phyloP scores from a whole-genome alignment of 2,329 filamentous ascomycete species.

The Cadophora luteo-olivacea region DNA sequence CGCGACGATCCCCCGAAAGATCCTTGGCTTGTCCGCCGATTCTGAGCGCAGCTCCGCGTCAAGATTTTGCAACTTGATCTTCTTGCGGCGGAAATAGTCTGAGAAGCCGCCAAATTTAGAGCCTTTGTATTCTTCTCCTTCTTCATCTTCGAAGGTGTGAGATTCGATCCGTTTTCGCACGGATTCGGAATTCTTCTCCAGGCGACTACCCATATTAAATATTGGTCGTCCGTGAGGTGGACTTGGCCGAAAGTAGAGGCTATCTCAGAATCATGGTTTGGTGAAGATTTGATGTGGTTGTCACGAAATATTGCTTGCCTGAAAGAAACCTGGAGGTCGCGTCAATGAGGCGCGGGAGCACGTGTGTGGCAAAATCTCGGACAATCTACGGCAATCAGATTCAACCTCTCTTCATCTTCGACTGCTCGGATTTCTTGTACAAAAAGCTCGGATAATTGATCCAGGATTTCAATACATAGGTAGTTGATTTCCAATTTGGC shows the following conservation, averaged over 20 bases:
- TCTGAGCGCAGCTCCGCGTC: slow-evolving; percentile 80
- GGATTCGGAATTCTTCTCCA: slow-evolving; percentile 68
- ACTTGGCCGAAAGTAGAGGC: background rate
- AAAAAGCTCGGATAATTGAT: background rate
- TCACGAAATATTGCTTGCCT: slow-evolving; percentile 5
- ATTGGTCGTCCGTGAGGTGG: slow-evolving; percentile 3
- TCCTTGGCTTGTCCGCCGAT: slow-evolving; percentile 73
- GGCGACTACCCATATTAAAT: slow-evolving; percentile 62
- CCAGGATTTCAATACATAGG: background rate
- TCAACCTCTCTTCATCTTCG: background rate
- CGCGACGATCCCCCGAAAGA: slow-evolving; percentile 90
- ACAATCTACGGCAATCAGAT: background rate
- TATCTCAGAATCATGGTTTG: slow-evolving; percentile 19
- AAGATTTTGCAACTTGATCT: slow-evolving; percentile 94
- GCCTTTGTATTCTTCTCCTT: slow-evolving; percentile 87
- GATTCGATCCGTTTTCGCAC: slow-evolving; percentile 66
- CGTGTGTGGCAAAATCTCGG: slow-evolving; percentile 1
- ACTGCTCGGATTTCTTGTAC: background rate
- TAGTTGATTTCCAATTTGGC: background rate
- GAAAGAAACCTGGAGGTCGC: background rate
- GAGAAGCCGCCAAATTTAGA: slow-evolving; percentile 88
- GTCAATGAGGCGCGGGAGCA: slow-evolving; percentile 7
- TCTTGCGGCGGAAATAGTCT: slow-evolving; percentile 95
- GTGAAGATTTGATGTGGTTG: background rate
- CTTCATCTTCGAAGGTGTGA: slow-evolving; percentile 79